Conservation (phyloP, 371 early-diverging fungal species). For the Dichotomocladium elegans region DNA sequence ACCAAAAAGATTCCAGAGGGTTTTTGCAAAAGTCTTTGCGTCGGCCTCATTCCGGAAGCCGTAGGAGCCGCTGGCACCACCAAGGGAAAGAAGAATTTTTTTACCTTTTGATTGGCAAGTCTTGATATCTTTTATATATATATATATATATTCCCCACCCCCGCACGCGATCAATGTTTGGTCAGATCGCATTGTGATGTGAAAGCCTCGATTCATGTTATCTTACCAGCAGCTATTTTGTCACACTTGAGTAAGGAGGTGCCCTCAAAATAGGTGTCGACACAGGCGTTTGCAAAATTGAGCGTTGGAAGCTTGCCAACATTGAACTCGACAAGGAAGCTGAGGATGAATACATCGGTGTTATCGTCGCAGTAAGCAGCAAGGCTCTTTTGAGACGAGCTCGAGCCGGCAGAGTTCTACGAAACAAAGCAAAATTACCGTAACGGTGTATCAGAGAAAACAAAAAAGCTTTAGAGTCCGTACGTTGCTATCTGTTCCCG, state of each 20-base stretch:
- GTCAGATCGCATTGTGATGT: no score
- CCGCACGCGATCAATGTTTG: no score
- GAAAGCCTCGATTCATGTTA: no score
- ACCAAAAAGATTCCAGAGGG: constrained; percentile 58
- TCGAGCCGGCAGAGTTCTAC: constrained; percentile 15
- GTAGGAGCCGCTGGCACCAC: constrained; percentile 64
- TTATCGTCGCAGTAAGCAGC: constrained; percentile 19
- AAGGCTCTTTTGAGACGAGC: constrained; percentile 8
- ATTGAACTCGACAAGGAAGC: constrained; percentile 16
- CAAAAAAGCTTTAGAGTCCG: no score
- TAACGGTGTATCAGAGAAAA: background rate
- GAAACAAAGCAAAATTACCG: background rate
- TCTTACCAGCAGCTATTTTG: constrained; percentile 30
- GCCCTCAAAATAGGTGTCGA: constrained; percentile 9
- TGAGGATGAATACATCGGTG: constrained; percentile 19
- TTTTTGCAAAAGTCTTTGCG: constrained; percentile 52
- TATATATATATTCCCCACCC: constrained; percentile 2
- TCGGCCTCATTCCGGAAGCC: constrained; percentile 34
- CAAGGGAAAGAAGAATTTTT: constrained; percentile 55
- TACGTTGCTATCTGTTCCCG: no score
- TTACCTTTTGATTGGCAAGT: constrained; percentile 48
- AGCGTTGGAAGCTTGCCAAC: constrained; percentile 13
- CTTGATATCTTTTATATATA: no score
- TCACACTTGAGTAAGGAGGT: constrained; percentile 48
- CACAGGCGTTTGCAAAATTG: constrained; percentile 21